Percentiles rank a stretch among this genome's conserved stretches.
Conservation (phyloP, 352 stramenopile species). For the Sclerospora graminicola region DNA sequence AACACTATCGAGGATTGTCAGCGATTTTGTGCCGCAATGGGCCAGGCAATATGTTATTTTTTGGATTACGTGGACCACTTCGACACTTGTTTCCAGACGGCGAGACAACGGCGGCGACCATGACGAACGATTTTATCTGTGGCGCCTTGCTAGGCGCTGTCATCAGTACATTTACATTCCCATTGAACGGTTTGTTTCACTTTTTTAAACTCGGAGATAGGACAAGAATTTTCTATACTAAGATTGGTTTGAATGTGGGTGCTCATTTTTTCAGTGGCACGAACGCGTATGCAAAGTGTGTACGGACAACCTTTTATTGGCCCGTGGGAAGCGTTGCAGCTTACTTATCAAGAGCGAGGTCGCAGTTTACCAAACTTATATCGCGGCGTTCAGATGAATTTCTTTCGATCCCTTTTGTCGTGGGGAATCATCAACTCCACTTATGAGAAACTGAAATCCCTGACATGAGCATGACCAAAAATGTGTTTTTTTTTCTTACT, state of each 20-base stretch:
- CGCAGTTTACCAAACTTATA: constrained; percentile 54
- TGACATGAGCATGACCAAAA: constrained; percentile 28
- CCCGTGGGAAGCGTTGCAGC: constrained; percentile 37
- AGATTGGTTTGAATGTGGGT: neutral
- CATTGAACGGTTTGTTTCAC: constrained; percentile 54
- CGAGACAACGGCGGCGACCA: constrained; percentile 26
- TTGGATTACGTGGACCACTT: constrained; percentile 70
- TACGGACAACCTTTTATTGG: constrained; percentile 59
- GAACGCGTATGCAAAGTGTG: constrained; percentile 76
- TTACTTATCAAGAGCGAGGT: constrained; percentile 68
- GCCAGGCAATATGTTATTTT: constrained; percentile 80
- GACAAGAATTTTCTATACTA: no score
- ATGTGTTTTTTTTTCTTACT: no score
- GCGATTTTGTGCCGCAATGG: constrained; percentile 80
- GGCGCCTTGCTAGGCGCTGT: constrained; percentile 72
- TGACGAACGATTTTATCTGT: constrained; percentile 79
- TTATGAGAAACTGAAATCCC: constrained; percentile 81
- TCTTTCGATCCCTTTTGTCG: constrained; percentile 75
- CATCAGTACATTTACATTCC: constrained; percentile 80
- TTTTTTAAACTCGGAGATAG: no score
- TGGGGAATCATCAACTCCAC: constrained; percentile 88
- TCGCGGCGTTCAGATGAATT: constrained; percentile 84
- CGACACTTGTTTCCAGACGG: constrained; percentile 46
- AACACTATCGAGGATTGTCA: constrained; percentile 75
- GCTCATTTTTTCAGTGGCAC: constrained; percentile 32